A percentile compares a stretch with the other conserved stretches of the same genome.
These are phyloP conservation scores for Xerocomus potaroensis DNA, from an alignment of 768 basidiomycete species.

Conservation along the genomic window DNA sequence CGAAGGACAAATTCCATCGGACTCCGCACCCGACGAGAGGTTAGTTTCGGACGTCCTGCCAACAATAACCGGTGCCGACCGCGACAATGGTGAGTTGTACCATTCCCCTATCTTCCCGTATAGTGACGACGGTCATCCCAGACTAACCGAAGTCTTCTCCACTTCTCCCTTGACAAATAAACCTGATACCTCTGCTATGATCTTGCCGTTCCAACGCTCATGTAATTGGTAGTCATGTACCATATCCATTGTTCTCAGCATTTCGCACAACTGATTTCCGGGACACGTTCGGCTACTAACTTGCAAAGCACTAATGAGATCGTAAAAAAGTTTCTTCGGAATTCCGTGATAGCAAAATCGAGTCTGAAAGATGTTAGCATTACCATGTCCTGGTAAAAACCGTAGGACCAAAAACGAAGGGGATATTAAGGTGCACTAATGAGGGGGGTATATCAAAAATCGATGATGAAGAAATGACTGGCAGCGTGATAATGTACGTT, in stretches of 20 bases:
- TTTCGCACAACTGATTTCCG: conserved; percentile 10
- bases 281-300: conserved; percentile 21
- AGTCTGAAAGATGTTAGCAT: conserved; percentile 21
- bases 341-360: conserved; percentile 27
- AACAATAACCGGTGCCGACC: background rate
- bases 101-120: no score
- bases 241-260: background rate
- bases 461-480: conserved; percentile 36
- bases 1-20: background rate
- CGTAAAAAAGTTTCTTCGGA: conserved; percentile 20
- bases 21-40: background rate
- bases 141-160: no score
- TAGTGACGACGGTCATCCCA: no score
- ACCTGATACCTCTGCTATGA: background rate
- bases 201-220: conserved; percentile 1
- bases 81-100: background rate
- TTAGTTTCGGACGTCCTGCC: background rate
- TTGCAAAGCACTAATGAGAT: conserved; percentile 31
- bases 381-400: conserved; percentile 26
- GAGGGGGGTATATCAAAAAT: conserved; percentile 34
- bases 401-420: conserved; percentile 33
- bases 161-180: no score
- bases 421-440: conserved; percentile 36
- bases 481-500: conserved; percentile 27
- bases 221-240: no score